Base-by-base conservation (phyloP, 1,139 yeast species). In the Candida glucosophila region DNA sequence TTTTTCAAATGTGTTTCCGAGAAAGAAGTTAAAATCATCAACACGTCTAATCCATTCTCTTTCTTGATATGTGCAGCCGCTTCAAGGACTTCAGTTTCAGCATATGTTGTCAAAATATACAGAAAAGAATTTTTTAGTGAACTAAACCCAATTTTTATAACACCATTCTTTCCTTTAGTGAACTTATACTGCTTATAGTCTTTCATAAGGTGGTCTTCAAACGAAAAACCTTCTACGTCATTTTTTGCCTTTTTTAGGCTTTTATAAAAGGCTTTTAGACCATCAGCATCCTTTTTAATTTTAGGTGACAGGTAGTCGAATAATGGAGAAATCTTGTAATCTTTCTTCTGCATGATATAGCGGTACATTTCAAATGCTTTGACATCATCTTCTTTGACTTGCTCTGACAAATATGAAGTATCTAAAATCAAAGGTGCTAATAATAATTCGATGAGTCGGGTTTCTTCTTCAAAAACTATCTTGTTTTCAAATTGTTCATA, bases 151-250 rank as follows among this genome's bases (percentile, higher is more conserved):
- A 83, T 62, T 6, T 44, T 49, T 2, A 40, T 38, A 6, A 15
- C 13, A 3, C 22, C 12, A 3, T 44, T 43, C 1, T 52, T 54
- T 12, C 9, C 5, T 8, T 50, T 49, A 2, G 39, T 41, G 32
- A 71, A 70, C 4, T 52, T 55, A 57, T 80, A 86, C 40, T 75
- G 77, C 44, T 88, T 88, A 51, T 81, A 88, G 47, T 88, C 98
- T 48, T 85, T 86, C 23, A 77, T 58, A 24, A 88, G 57, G 10
- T 88, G 50, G 28, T 83, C 93, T 5, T 45, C 43, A 8, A 74
- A 53, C 2, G 69, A 43, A 26, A 86, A 59, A 0, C 83, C 85
- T 2, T 50, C 46, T 25, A 85, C 57, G 41, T 83, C 76, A 32
- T 68, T 67, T 48, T 83, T 85, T 8, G 76, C 73, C 4, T 42